Evolutionary conservation across 352 stramenopile species (phyloP).

Genomic region (Phytophthora nicotianae): DNA sequence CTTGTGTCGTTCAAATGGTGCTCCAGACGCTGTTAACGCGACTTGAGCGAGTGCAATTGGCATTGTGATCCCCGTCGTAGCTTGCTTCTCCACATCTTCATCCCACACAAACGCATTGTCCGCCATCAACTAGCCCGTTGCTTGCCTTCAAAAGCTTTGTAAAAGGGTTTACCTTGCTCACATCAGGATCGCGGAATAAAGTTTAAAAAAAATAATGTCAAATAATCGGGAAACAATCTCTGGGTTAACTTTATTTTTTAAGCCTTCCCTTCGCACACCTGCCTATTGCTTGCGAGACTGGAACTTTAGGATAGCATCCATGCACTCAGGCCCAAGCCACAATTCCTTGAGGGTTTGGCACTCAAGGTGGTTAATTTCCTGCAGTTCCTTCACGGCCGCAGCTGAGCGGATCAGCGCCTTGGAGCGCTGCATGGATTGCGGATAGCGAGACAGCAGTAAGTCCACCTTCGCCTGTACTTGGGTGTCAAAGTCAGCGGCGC

Average conservation of each 20-base stretch:
- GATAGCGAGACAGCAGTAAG: conserved; percentile 67
- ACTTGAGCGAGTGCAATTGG: neutral
- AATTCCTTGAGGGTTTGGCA: conserved; percentile 75
- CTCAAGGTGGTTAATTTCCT: conserved; percentile 60
- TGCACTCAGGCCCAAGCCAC: conserved; percentile 73
- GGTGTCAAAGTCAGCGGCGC: conserved; percentile 65
- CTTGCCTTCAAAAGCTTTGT: too few species aligned
- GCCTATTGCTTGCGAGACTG: conserved; percentile 58
- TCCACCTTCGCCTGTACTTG: conserved; percentile 64
- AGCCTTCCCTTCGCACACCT: too few species aligned
- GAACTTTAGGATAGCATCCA: conserved; percentile 83
- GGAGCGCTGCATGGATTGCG: conserved; percentile 64
- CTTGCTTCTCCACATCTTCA: neutral
- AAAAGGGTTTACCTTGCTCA: too few species aligned
- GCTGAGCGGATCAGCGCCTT: conserved; percentile 68
- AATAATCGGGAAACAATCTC: too few species aligned
- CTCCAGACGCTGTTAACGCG: neutral
- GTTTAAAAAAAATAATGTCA: too few species aligned
- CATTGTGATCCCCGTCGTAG: neutral
- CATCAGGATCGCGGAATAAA: too few species aligned
- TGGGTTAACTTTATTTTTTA: too few species aligned
- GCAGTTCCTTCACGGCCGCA: conserved; percentile 51
- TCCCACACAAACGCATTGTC: neutral
- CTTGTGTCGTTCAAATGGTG: neutral
- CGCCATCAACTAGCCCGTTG: neutral